Conservation (phyloP, 345 rosid species). For the Arabidopsis suecica region DNA sequence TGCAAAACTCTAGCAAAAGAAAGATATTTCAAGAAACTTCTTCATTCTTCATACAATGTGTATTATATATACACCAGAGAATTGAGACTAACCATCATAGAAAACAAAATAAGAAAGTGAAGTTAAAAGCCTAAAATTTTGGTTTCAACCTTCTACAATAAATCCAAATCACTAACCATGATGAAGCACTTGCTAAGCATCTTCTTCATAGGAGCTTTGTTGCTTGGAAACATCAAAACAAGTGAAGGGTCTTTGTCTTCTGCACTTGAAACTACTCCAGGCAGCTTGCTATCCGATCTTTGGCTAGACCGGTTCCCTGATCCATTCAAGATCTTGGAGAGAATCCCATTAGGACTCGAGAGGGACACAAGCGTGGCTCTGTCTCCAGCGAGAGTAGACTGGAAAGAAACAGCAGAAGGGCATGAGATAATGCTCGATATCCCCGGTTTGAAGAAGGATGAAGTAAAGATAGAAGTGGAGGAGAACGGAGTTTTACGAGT, state of each 20-base stretch:
- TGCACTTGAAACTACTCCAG: constrained; percentile 51
- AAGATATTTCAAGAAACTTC: constrained; percentile 47
- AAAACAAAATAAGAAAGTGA: constrained; percentile 20
- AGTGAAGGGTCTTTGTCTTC: constrained; percentile 55
- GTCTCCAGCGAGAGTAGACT: constrained; percentile 72
- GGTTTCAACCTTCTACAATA: constrained; percentile 16
- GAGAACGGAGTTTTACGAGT: constrained; percentile 68
- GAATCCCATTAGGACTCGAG: constrained; percentile 63
- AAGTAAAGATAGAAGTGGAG: constrained; percentile 77
- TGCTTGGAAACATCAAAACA: constrained; percentile 37
- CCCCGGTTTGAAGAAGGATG: constrained; percentile 80
- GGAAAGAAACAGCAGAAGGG: constrained; percentile 87
- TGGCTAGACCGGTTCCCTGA: constrained; percentile 57
- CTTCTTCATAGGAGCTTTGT: constrained; percentile 38
- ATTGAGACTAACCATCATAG: background rate
- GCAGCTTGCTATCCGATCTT: constrained; percentile 50
- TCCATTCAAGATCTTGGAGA: constrained; percentile 74
- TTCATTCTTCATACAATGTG: constrained; percentile 18
- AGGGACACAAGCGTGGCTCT: constrained; percentile 55
- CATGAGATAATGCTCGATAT: constrained; percentile 75
- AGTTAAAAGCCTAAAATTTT: background rate
- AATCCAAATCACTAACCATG: constrained; percentile 9
- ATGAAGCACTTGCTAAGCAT: constrained; percentile 38
- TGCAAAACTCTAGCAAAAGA: constrained; percentile 19
- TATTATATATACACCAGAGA: background rate